Base-by-base conservation (phyloP, 768 basidiomycete species). In the Kwoniella sp. region DNA sequence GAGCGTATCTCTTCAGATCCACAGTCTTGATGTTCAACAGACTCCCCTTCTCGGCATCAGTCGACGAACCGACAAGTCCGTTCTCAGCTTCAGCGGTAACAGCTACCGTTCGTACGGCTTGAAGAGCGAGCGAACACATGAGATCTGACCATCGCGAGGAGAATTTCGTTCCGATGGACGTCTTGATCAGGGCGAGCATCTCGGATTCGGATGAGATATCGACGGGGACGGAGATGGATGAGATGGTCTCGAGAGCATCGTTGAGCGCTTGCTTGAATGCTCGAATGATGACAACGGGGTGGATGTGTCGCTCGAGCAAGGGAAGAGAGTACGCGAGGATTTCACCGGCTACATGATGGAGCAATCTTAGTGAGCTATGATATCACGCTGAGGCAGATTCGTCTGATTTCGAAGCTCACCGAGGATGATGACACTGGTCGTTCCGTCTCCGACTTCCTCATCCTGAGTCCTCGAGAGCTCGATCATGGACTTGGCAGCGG, bases 401-500 rank as follows among this genome's bases (percentile, higher is more conserved):
- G 41, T 11, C 11, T 45, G n/a, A 7, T 45, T 7, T 37, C 7
- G 7, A 7, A 45, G 41, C 86, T 73, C 75, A 94, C 94, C 94
- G 17, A 98, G 86, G 75, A 98, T 96, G 83, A 99, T 96, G 54
- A 98, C 95, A 75, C 91, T 93, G 13, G 95, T 99, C 25, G 96
- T 99, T 64, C 95, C 96, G 81, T 97, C 96, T 53, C 95, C 96
- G 70, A 96, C 96, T 77, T 98, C 96, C 82, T 98, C 96, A 73
- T 98, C 96, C 81, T 98, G 96, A 0, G 96, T 98, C 78, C 96
- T 83, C 73, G 92, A 92, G 12, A 98, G 87, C 82, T 99, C 96
- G 69, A 99, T 96, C 95, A 99, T 98, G 72, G 94, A 96, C 84
- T 98, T 99, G 26, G 96, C 95, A 28, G 96, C 96, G 2, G 95